Conservation (phyloP, 345 rosid genomes). For the Rhodamnia rubescens region DNA sequence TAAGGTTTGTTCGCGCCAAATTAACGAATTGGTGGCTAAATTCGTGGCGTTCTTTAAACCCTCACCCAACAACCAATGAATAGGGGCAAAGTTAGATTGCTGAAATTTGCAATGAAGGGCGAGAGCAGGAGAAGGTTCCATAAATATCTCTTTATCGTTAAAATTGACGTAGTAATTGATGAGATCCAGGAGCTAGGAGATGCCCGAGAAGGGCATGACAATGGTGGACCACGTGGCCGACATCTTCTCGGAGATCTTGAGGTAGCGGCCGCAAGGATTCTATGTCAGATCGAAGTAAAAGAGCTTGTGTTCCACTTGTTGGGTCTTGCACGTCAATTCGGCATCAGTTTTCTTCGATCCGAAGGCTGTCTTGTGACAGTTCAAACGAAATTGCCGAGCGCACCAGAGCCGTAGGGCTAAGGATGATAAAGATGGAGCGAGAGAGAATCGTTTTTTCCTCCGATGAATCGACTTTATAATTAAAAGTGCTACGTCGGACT, state of each 20-base stretch:
- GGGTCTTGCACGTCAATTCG: slow-evolving; percentile 39
- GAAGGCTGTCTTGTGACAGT: not conserved
- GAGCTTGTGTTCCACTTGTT: slow-evolving; percentile 84
- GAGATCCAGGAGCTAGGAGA: slow-evolving; percentile 96
- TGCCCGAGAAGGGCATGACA: slow-evolving; percentile 83
- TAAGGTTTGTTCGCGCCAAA: not conserved
- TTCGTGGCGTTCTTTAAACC: not conserved
- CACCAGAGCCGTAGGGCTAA: not conserved
- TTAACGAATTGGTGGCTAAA: not conserved
- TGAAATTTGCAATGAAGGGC: not conserved
- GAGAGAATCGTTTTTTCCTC: not conserved
- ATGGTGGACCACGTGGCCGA: slow-evolving; percentile 93
- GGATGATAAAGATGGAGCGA: not conserved
- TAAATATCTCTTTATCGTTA: slow-evolving; percentile 69
- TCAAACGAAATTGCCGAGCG: not conserved
- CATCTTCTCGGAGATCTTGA: slow-evolving; percentile 85
- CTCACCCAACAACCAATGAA: not conserved
- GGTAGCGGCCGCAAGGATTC: slow-evolving; percentile 80
- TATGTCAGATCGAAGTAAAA: slow-evolving; percentile 89
- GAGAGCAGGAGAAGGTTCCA: not conserved
- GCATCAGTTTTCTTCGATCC: not conserved
- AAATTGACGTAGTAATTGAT: slow-evolving; percentile 85
- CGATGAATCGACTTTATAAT: not conserved
- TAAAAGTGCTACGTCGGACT: not conserved
- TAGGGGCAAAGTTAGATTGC: not conserved